Evolutionary conservation across 1,284 basidiomycete species (phyloP).

Genomic region (Calocybe gambosa): DNA sequence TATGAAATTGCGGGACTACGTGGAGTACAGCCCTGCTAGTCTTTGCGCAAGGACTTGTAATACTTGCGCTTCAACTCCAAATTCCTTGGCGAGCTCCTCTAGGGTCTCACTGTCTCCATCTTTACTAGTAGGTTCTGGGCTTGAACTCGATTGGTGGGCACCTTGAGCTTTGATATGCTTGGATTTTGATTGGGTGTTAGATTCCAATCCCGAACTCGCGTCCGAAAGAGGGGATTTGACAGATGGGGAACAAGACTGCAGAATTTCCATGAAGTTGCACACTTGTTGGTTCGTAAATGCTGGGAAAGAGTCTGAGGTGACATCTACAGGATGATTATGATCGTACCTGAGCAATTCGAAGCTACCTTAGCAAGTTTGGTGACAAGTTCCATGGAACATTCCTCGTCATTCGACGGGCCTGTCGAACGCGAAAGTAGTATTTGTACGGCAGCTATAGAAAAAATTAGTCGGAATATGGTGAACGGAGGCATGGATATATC

Average conservation of each 20-base stretch:
- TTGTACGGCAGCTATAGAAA: slow-evolving; percentile 30
- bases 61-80: slow-evolving; percentile 61
- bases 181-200: slow-evolving; percentile 9
- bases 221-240: slow-evolving; percentile 4
- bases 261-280: slow-evolving; percentile 27
- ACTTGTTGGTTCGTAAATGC: slow-evolving; percentile 60
- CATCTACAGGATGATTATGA: background rate
- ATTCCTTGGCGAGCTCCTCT: slow-evolving; percentile 59
- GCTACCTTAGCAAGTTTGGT: slow-evolving; percentile 48
- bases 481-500: slow-evolving; percentile 5
- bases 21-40: slow-evolving; percentile 26
- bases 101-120: slow-evolving; percentile 24
- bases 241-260: slow-evolving; percentile 20
- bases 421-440: slow-evolving; percentile 31
- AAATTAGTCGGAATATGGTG: slow-evolving; percentile 13
- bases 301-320: slow-evolving; percentile 19
- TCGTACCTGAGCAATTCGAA: slow-evolving; percentile 50
- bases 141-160: slow-evolving; percentile 1
- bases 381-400: slow-evolving; percentile 34
- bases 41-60: slow-evolving; percentile 65
- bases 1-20: slow-evolving; percentile 10
- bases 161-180: slow-evolving; percentile 15
- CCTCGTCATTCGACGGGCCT: slow-evolving; percentile 19
- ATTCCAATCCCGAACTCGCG: slow-evolving; percentile 5
- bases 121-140: slow-evolving; percentile 10